These are phyloP conservation scores for Parasitella parasitica DNA, from an alignment of 371 early-diverging fungal genomes.

Conservation along the genomic window DNA sequence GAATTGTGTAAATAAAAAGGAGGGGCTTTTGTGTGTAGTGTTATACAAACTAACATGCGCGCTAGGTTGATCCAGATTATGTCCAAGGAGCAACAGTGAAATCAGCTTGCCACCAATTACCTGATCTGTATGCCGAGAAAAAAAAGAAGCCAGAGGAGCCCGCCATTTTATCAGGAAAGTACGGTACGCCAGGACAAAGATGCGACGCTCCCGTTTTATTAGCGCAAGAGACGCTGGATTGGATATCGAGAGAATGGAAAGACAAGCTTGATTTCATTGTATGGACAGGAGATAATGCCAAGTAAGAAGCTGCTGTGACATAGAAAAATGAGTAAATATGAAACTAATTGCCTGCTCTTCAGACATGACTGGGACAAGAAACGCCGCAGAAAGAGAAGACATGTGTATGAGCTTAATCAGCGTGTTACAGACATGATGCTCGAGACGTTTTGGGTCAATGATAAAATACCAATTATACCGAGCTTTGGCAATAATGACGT, in stretches of 20 bases:
- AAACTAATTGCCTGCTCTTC: neutral
- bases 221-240: slow-evolving; percentile 68
- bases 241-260: slow-evolving; percentile 59
- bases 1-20: neutral
- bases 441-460: slow-evolving; percentile 25
- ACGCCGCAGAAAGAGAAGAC: slow-evolving; percentile 56
- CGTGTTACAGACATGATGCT: slow-evolving; percentile 36
- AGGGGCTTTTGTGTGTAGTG: neutral
- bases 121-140: slow-evolving; percentile 1
- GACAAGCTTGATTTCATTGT: slow-evolving; percentile 73
- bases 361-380: slow-evolving; percentile 78
- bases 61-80: slow-evolving; percentile 59
- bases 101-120: slow-evolving; percentile 53
- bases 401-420: slow-evolving; percentile 55
- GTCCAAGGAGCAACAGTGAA: slow-evolving; percentile 47
- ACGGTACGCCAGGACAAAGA: slow-evolving; percentile 56
- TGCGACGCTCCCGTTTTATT: slow-evolving; percentile 73
- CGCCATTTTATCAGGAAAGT: slow-evolving; percentile 5
- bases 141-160: slow-evolving; percentile 2
- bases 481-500: slow-evolving; percentile 84
- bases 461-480: slow-evolving; percentile 57
- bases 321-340: neutral
- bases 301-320: slow-evolving; percentile 39
- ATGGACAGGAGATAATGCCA: slow-evolving; percentile 81
- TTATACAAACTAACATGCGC: neutral